These are phyloP conservation scores for Dendrobium nobile DNA, from an alignment of 106 monocot species.

Conservation along the genomic window DNA sequence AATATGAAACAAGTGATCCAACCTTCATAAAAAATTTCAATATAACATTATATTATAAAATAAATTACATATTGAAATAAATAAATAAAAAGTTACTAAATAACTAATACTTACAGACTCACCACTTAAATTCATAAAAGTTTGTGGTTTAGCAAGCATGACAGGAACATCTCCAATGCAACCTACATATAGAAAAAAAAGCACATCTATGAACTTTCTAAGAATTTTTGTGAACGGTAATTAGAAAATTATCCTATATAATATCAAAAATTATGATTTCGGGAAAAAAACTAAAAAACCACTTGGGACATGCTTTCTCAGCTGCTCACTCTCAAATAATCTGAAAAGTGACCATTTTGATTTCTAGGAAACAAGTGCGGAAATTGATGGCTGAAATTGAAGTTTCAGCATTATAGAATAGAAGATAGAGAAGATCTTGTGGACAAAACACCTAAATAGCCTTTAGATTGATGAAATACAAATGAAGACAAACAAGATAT, in stretches of 20 bases:
- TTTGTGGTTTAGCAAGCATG: slow-evolving; percentile 95
- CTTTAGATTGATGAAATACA: too few relatives aligned
- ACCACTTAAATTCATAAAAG: slow-evolving; percentile 96
- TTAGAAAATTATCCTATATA: not conserved
- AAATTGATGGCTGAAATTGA: too few relatives aligned
- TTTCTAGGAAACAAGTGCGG: too few relatives aligned
- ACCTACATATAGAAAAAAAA: slow-evolving; percentile 32
- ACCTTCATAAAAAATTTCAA: slow-evolving; percentile 43
- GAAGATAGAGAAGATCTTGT: too few relatives aligned
- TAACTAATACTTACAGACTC: slow-evolving; percentile 83
- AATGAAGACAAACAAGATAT: too few relatives aligned
- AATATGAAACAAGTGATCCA: slow-evolving; percentile 78
- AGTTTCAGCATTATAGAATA: too few relatives aligned
- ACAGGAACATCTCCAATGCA: slow-evolving; percentile 66
- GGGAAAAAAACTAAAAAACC: too few relatives aligned
- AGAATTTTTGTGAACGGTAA: not conserved
- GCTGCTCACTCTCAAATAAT: too few relatives aligned
- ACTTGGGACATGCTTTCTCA: too few relatives aligned
- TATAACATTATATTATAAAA: slow-evolving; percentile 1
- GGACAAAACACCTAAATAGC: too few relatives aligned
- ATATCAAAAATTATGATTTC: too few relatives aligned
- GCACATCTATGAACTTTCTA: not conserved
- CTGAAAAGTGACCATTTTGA: too few relatives aligned
- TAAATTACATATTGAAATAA: not conserved
- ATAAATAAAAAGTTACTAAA: not conserved